A percentile compares a stretch with the other conserved stretches of the same genome.
Evolutionary conservation across 2,329 filamentous ascomycete species (phyloP).

Genomic region (Penicillium decumbens): DNA sequence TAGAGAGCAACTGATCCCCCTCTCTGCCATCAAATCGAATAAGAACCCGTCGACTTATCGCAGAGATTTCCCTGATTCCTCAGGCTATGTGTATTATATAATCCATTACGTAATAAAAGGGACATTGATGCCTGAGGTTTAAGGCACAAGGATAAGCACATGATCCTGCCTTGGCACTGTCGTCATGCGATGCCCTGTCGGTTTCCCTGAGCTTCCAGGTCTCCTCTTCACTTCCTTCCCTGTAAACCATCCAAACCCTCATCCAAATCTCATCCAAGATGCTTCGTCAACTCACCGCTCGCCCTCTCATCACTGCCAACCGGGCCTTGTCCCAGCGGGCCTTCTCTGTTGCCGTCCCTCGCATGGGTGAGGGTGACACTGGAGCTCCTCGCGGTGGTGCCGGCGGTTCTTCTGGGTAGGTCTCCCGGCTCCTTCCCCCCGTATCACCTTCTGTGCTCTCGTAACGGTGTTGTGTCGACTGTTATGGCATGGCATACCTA

Average conservation of each 20-base stretch:
- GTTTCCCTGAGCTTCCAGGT: slow-evolving; percentile 3
- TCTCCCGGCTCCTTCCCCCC: slow-evolving; percentile 1
- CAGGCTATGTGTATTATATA: slow-evolving; percentile 2
- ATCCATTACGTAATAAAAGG: slow-evolving; percentile 5
- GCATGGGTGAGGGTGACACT: slow-evolving; percentile 66
- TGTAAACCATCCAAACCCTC: background rate
- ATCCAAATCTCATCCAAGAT: slow-evolving; percentile 45
- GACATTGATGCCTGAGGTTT: background rate
- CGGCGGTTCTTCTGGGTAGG: slow-evolving; percentile 34
- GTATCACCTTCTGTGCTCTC: background rate
- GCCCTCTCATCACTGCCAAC: slow-evolving; percentile 53
- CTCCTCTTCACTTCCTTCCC: slow-evolving; percentile 1
- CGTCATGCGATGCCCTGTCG: slow-evolving; percentile 13
- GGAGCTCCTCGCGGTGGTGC: slow-evolving; percentile 45
- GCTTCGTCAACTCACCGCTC: slow-evolving; percentile 62
- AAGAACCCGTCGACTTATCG: slow-evolving; percentile 23
- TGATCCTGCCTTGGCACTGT: slow-evolving; percentile 16
- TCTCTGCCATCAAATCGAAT: slow-evolving; percentile 20
- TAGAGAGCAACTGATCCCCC: slow-evolving; percentile 1
- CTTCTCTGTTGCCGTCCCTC: slow-evolving; percentile 60
- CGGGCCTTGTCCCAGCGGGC: slow-evolving; percentile 49
- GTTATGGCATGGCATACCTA: background rate
- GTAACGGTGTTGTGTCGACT: background rate
- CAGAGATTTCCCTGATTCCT: slow-evolving; percentile 17
- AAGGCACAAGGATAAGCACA: slow-evolving; percentile 1